A percentile compares a stretch with the other conserved stretches of the same genome.
Conservation (phyloP, 805 yeast species). For the Ogataea henricii region DNA sequence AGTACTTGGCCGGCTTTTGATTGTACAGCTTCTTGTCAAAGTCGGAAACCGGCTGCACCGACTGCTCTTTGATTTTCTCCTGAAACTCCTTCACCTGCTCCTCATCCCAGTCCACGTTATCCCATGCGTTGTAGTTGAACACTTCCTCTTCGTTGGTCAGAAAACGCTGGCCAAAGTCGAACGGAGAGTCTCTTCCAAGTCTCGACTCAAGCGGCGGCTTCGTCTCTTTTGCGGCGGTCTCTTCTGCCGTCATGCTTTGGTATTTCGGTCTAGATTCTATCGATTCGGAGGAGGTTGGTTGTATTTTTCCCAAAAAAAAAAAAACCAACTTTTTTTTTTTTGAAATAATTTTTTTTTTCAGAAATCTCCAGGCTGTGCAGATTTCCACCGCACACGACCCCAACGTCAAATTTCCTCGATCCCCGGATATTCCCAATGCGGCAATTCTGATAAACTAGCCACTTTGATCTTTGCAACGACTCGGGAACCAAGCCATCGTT, state of each 20-base stretch:
- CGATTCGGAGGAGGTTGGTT: too few species aligned
- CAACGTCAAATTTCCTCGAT: slow-evolving; percentile 5
- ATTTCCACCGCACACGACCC: slow-evolving; percentile 14
- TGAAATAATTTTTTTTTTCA: not conserved
- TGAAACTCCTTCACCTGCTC: slow-evolving; percentile 80
- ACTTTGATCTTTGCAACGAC: slow-evolving; percentile 4
- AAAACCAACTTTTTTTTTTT: too few species aligned
- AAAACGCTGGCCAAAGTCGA: slow-evolving; percentile 85
- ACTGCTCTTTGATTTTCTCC: slow-evolving; percentile 71
- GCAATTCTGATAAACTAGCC: slow-evolving; percentile 23
- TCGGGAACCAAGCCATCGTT: not conserved
- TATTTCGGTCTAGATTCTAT: not conserved
- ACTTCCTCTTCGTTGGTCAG: slow-evolving; percentile 75
- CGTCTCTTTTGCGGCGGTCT: slow-evolving; percentile 6
- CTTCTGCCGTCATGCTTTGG: not conserved
- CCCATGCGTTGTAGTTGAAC: slow-evolving; percentile 94
- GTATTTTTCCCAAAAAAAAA: too few species aligned
- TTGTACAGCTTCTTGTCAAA: slow-evolving; percentile 80
- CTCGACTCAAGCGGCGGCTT: slow-evolving; percentile 57
- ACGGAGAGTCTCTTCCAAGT: slow-evolving; percentile 85
- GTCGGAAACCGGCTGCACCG: slow-evolving; percentile 81
- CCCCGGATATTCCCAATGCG: slow-evolving; percentile 24
- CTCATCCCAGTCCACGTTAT: slow-evolving; percentile 96
- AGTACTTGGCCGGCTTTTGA: slow-evolving; percentile 85
- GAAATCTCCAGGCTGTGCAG: slow-evolving; percentile 16